A percentile compares a stretch with the other conserved stretches of the same genome.
phyloP scores from a whole-genome alignment of 2,329 filamentous ascomycete genomes.

The Verticillium albo-atrum region DNA sequence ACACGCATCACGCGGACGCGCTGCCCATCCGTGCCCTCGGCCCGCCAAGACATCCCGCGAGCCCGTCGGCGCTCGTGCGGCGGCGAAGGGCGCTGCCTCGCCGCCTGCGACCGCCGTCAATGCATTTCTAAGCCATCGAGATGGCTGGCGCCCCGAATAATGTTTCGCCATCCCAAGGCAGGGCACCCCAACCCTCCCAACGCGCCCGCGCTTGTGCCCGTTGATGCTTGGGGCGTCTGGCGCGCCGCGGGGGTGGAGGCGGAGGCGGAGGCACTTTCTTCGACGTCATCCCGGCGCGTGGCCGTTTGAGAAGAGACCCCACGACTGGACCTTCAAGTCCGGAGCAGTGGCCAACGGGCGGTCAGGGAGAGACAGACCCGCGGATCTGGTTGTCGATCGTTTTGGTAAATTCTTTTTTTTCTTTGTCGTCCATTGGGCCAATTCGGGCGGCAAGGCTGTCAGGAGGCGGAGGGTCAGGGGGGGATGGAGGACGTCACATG shows the following conservation, averaged over 20 bases:
- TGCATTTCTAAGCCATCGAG: background rate
- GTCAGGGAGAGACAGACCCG: background rate
- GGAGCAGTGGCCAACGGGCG: background rate
- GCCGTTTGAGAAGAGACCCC: background rate
- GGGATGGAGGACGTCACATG: background rate
- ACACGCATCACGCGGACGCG: background rate
- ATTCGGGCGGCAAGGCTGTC: background rate
- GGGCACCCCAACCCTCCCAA: background rate
- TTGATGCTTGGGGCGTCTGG: background rate
- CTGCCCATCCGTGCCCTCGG: background rate
- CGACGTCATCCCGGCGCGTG: slow-evolving; percentile 1
- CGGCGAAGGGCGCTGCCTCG: background rate
- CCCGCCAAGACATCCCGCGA: background rate
- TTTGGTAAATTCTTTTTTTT: background rate
- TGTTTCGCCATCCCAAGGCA: background rate
- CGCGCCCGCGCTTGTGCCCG: background rate
- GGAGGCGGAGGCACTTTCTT: background rate
- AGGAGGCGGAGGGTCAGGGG: background rate
- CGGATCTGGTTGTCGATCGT: background rate
- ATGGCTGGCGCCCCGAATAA: background rate
- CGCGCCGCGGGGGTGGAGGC: background rate
- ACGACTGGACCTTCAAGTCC: background rate
- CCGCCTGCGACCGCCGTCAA: background rate
- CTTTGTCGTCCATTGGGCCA: background rate
- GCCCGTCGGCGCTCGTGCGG: background rate